Evolutionary conservation across 192 early-diverging fungal genomes (phyloP).

Genomic region (Backusella tuberculispora): DNA sequence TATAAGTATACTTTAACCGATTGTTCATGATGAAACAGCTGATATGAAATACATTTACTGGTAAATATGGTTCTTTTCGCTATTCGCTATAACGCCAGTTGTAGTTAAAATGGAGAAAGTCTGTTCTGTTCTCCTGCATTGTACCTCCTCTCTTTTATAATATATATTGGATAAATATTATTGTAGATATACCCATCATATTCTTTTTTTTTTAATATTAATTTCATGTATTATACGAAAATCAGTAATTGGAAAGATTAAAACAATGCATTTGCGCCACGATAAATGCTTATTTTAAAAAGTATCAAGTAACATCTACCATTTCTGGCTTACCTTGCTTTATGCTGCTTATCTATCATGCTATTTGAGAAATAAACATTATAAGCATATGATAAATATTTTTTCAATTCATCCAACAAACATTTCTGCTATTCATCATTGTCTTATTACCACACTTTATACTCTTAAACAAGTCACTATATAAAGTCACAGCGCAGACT

Average conservation of each 20-base stretch:
- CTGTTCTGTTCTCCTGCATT: not conserved
- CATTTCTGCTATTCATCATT: not conserved
- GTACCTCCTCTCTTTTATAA: not conserved
- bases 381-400: not conserved
- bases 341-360: not conserved
- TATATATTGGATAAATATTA: not conserved
- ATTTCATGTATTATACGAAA: not conserved
- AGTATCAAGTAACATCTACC: not conserved
- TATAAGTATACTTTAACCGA: too few relatives aligned
- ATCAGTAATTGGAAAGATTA: too few relatives aligned
- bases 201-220: not conserved
- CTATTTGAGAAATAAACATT: not conserved
- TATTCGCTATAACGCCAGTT: not conserved
- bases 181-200: not conserved
- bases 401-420: constrained; percentile 8
- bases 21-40: too few relatives aligned
- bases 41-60: too few relatives aligned
- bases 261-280: too few relatives aligned
- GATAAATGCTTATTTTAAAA: too few relatives aligned
- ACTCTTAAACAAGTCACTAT: not conserved
- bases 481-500: not conserved
- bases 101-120: not conserved
- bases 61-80: not conserved
- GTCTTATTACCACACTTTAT: too few relatives aligned
- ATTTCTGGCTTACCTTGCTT: not conserved